These are phyloP conservation scores for Pseudogymnoascus sp. DNA, from an alignment of 2,329 filamentous ascomycete species.

Conservation along the genomic window DNA sequence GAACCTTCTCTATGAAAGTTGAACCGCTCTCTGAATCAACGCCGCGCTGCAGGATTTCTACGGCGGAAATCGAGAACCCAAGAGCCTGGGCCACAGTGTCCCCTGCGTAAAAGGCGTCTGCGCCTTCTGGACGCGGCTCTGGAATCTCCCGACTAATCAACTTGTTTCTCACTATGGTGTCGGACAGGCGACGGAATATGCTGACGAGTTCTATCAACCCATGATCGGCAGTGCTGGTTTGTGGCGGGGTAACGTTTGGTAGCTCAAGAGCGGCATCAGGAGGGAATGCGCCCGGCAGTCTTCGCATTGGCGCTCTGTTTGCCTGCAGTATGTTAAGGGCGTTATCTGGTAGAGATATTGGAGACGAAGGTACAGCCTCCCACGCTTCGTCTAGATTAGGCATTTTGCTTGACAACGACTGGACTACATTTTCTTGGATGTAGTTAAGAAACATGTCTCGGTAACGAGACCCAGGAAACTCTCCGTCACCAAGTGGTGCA, in stretches of 20 bases:
- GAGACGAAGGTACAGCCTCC: not conserved
- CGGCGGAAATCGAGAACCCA: slow-evolving; percentile 78
- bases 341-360: not conserved
- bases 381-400: slow-evolving; percentile 11
- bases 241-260: slow-evolving; percentile 25
- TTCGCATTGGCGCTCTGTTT: not conserved
- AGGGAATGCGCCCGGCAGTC: not conserved
- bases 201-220: slow-evolving; percentile 50
- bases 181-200: slow-evolving; percentile 55
- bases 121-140: slow-evolving; percentile 28
- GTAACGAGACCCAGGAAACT: slow-evolving; percentile 27
- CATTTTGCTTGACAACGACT: slow-evolving; percentile 38
- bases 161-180: slow-evolving; percentile 52
- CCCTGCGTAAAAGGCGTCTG: slow-evolving; percentile 45
- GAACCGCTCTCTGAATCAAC: slow-evolving; percentile 65
- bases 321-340: slow-evolving; percentile 3
- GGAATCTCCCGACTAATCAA: slow-evolving; percentile 39
- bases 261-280: slow-evolving; percentile 28
- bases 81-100: slow-evolving; percentile 61
- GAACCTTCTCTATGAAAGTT: slow-evolving; percentile 76
- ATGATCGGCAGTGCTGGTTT: slow-evolving; percentile 35
- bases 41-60: slow-evolving; percentile 88
- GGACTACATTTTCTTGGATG: slow-evolving; percentile 43
- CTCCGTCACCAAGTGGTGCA: slow-evolving; percentile 26
- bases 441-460: slow-evolving; percentile 47